Percentiles rank a stretch among this genome's conserved stretches.
Evolutionary conservation across 1,284 basidiomycete genomes (phyloP).

Genomic region (Anthracocystis walkeri): DNA sequence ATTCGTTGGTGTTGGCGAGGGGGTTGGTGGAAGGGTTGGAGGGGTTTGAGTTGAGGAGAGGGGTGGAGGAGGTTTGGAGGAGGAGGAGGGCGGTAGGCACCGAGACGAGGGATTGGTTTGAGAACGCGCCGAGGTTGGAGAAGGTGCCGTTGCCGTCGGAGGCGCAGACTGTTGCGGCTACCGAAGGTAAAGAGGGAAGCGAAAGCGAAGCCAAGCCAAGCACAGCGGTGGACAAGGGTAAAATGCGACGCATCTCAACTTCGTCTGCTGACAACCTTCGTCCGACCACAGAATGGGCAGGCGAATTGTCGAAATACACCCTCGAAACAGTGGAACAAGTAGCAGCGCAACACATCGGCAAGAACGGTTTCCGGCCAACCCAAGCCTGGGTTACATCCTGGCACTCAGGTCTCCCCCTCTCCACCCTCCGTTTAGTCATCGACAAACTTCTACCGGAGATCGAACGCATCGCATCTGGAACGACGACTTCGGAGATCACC

Average conservation of each 20-base stretch:
- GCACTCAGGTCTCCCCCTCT: constrained; percentile 47
- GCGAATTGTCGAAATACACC: constrained; percentile 35
- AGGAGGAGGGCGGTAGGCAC: constrained; percentile 27
- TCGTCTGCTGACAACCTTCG: constrained; percentile 21
- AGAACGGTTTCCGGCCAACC: constrained; percentile 59
- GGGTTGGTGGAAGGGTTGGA: constrained; percentile 86
- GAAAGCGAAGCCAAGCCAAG: background rate
- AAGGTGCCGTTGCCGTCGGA: constrained; percentile 25
- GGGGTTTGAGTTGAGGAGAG: constrained; percentile 84
- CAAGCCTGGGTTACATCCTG: constrained; percentile 62
- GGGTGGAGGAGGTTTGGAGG: constrained; percentile 80
- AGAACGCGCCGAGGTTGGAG: constrained; percentile 25
- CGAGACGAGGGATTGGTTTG: constrained; percentile 36
- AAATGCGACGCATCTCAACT: constrained; percentile 47
- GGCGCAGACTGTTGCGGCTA: background rate
- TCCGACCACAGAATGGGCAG: constrained; percentile 5
- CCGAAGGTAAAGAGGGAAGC: background rate
- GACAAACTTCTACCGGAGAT: constrained; percentile 53
- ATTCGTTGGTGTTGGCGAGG: constrained; percentile 84
- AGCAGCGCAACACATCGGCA: constrained; percentile 54
- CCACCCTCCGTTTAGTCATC: constrained; percentile 45
- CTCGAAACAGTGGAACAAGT: constrained; percentile 31
- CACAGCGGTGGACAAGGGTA: constrained; percentile 31
- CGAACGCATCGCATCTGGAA: constrained; percentile 51
- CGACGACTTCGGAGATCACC: constrained; percentile 24